These are phyloP conservation scores for Daldinia vernicosa DNA, from an alignment of 495 filamentous ascomycete species.

Conservation along the genomic window DNA sequence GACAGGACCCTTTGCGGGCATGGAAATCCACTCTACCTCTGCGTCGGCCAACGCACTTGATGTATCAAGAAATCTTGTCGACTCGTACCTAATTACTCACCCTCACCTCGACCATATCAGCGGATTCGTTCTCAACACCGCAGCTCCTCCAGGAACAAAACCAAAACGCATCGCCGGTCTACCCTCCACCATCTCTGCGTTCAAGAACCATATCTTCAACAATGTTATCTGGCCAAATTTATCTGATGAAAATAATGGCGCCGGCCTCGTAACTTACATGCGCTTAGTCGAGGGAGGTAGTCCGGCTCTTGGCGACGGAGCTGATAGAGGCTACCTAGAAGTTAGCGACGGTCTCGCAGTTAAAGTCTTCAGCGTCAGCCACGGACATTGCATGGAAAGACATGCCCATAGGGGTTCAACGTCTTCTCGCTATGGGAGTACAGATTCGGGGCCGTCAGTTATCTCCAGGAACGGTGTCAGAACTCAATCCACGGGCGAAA, in stretches of 20 bases:
- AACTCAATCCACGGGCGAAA: conserved; percentile 36
- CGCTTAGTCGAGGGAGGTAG: conserved; percentile 89
- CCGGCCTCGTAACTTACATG: conserved; percentile 90
- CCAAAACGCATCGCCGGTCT: conserved; percentile 87
- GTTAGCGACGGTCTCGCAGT: conserved; percentile 82
- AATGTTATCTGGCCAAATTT: conserved; percentile 98
- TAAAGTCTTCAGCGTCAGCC: conserved; percentile 80
- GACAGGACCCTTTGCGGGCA: conserved; percentile 74
- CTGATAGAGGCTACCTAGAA: conserved; percentile 81
- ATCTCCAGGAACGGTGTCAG: conserved; percentile 25
- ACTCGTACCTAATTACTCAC: conserved; percentile 90
- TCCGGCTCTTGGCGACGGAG: conserved; percentile 77
- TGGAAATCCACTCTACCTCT: conserved; percentile 68
- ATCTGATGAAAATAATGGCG: conserved; percentile 93
- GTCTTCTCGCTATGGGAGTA: conserved; percentile 51
- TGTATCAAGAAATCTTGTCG: conserved; percentile 78
- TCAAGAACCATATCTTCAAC: conserved; percentile 96
- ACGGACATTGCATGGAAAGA: conserved; percentile 84
- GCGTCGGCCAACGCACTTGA: conserved; percentile 80
- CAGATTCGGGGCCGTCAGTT: conserved; percentile 46
- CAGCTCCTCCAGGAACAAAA: conserved; percentile 73
- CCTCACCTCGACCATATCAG: conserved; percentile 93
- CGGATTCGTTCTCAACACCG: conserved; percentile 91
- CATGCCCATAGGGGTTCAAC: conserved; percentile 68
- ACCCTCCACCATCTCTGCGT: conserved; percentile 82